Evolutionary conservation across 148 eudicot species (phyloP), one percentile per base, ranked within the genome.

Genomic region (Pharnaceum exiguum): DNA sequence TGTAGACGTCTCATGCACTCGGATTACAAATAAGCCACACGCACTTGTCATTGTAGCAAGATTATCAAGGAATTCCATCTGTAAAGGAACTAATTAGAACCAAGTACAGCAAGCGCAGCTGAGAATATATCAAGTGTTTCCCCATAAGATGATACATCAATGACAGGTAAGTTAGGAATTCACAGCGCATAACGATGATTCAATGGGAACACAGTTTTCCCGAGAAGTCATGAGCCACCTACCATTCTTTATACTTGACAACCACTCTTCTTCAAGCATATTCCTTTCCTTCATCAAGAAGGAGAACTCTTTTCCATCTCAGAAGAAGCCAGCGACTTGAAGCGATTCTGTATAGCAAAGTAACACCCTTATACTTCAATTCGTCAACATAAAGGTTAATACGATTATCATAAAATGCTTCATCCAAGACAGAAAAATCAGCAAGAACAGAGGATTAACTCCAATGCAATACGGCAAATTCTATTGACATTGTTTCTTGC

Each of bases 341-440:
- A 60, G 7, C 15, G 47, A 16, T 12, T 11, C 46, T n/a, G n/a
- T n/a, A 29, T 37, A 9, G 27, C 65, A 23, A 46, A 7, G 45
- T 25, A 19, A 73, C 73, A 22, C 77, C 77, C 17, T 57, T 36
- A 26, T 44, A 62, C 37, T 38, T 46, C 52, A 73, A 55, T 32
- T 73, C 73, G 23, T 57, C 69, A 4, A 11, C 15, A 44, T 57
- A 63, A 2, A 23, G 16, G 18, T 18, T 62, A 17, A 63, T 57
- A n/a, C 28, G 26, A 31, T 62, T 17, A 12, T 12, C 16, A 21
- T 68, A 73, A 22, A 33, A 68, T n/a, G 18, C 28, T 32, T 68
- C 65, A 53, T 63, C 73, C 18, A 68, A 12, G 17, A 46, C 35
- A 13, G 69, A 63, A 38, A 43, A 10, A 43, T n/a, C 59, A 18